Evolutionary conservation across 208 protist genomes (phyloP), one percentile per base, ranked within the genome.

Genomic region (Angomonas ambiguus): DNA sequence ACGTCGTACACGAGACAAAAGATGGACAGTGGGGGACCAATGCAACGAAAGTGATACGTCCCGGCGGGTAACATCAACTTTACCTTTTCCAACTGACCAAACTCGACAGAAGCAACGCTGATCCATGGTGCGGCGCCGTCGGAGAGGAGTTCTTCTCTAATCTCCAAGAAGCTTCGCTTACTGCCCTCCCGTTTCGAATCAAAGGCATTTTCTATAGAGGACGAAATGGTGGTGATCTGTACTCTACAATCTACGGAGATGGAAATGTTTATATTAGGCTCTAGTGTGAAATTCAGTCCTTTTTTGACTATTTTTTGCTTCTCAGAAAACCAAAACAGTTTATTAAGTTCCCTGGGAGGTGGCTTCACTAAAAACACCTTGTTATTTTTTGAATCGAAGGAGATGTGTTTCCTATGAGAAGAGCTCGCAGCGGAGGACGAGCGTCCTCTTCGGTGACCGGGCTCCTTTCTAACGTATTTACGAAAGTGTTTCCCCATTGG

Each of bases 1-100:
- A 94, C 49, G 56, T 94, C 88, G 83, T 83, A 92, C n/a, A 76
- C 81, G 71, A 92, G 85, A 1, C 83, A 82, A 69, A 92, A 95
- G 24, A 92, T 70, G 38, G 85, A 83, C 24, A 95, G 56, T 1
- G 80, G 61, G 22, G 51, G 51, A 6, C 86, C 85, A 16, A 80
- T 32, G 32, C 67, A 86, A 2, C 86, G 83, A 35, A 95, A 35
- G 28, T 77, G 72, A 66, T 94, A 94, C 57, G 59, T 77, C 16
- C 88, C 88, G 3, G 71, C 51, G 8, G 88, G 85, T 31, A 94
- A 67, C 33, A 84, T 73, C 2, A 94, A n/a, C n/a, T n/a, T n/a
- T n/a, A n/a, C n/a, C n/a, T n/a, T n/a, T n/a, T n/a, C n/a, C n/a
- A n/a, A n/a, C n/a, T n/a, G n/a, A n/a, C n/a, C n/a, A n/a, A n/a